A percentile compares a stretch with the other conserved stretches of the same genome.
These are phyloP conservation scores for Oryza rufipogon DNA, from an alignment of 176 grass and related monocot species.

Conservation along the genomic window DNA sequence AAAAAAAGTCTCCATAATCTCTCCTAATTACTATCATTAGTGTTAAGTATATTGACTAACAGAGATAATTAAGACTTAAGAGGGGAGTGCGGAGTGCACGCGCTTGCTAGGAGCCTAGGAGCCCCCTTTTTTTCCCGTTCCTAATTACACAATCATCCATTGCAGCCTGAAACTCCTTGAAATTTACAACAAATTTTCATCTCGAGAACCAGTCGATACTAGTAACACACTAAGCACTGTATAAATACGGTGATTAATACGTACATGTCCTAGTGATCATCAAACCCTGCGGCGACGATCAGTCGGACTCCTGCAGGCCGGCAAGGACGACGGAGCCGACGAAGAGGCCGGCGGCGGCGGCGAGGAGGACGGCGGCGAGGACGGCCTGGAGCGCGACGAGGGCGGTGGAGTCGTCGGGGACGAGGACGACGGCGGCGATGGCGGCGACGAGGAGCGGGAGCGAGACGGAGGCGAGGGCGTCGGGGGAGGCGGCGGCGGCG, in stretches of 20 bases:
- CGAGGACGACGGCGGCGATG: conserved; percentile 62
- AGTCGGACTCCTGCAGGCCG: conserved; percentile 83
- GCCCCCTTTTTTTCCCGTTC: too few species aligned
- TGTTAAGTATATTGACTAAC: too few species aligned
- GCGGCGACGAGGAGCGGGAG: conserved; percentile 83
- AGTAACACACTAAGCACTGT: not conserved
- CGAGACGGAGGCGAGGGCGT: conserved; percentile 78
- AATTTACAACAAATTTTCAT: too few species aligned
- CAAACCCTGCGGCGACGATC: conserved; percentile 2
- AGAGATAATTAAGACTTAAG: too few species aligned
- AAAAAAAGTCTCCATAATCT: too few species aligned
- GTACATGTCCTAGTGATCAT: not conserved
- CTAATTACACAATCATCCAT: too few species aligned
- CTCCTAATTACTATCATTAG: too few species aligned
- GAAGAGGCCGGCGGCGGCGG: conserved; percentile 70
- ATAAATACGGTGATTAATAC: not conserved
- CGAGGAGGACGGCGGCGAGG: conserved; percentile 52
- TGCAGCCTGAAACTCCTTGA: too few species aligned
- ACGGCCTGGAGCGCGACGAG: conserved; percentile 64
- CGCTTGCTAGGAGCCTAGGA: too few species aligned
- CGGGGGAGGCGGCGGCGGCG: conserved; percentile 59
- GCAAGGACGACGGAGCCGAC: conserved; percentile 78
- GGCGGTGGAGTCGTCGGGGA: conserved; percentile 82
- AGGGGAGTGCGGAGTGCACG: too few species aligned
- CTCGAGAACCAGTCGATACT: not conserved